Percentiles rank a stretch among this genome's conserved stretches.
Evolutionary conservation across 208 protist genomes (phyloP).

Genomic region (Herpetomonas tarakana): DNA sequence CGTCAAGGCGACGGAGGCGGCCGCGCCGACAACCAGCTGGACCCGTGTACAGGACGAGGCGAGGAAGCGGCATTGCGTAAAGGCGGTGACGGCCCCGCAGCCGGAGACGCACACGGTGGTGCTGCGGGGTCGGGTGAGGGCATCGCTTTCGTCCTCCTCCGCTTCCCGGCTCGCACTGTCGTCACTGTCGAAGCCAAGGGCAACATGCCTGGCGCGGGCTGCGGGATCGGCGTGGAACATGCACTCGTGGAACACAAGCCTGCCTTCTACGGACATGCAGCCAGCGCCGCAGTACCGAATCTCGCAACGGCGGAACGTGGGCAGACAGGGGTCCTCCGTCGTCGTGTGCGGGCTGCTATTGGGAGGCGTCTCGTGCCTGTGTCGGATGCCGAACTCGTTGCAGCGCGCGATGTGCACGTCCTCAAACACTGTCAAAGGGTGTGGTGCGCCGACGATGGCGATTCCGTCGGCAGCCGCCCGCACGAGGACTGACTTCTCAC

Average conservation of each 20-base stretch:
- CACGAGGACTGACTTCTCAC: background rate
- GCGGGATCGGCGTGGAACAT: background rate
- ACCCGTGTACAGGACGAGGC: background rate
- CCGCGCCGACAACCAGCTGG: background rate
- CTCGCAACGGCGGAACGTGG: constrained; percentile 2
- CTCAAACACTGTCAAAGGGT: background rate
- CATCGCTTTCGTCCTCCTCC: background rate
- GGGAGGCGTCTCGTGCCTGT: too few species aligned
- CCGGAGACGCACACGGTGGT: background rate
- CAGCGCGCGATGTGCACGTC: background rate
- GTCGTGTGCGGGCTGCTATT: too few species aligned
- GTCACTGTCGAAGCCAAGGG: background rate
- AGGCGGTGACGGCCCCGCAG: background rate
- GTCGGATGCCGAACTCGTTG: background rate
- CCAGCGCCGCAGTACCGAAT: background rate
- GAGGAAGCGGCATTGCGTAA: background rate
- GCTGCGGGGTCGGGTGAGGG: background rate
- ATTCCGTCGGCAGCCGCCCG: background rate
- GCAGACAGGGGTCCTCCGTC: background rate
- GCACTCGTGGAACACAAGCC: background rate
- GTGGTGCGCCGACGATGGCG: background rate
- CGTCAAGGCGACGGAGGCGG: background rate
- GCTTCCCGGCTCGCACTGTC: background rate
- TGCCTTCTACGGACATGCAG: background rate
- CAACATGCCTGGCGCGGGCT: background rate